These are phyloP conservation scores for Allium fistulosum DNA, from an alignment of 106 monocot genomes.

Conservation along the genomic window DNA sequence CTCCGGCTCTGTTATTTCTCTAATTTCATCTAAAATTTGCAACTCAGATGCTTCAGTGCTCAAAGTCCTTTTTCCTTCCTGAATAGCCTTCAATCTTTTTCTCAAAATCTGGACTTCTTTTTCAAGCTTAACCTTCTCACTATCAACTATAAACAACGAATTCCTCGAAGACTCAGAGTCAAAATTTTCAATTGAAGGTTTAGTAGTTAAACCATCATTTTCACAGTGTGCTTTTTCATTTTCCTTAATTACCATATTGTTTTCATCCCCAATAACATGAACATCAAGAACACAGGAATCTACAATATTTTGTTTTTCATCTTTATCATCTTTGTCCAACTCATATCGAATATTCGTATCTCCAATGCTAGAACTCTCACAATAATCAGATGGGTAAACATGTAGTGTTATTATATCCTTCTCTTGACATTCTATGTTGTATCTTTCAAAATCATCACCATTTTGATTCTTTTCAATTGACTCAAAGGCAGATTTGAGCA, in stretches of 20 bases:
- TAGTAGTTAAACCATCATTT: not conserved
- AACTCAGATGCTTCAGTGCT: conserved; percentile 35
- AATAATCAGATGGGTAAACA: conserved; percentile 7
- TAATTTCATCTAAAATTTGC: conserved; percentile 60
- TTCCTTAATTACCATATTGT: not conserved
- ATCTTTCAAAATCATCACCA: not conserved
- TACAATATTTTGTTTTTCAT: conserved; percentile 2
- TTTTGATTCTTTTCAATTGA: conserved; percentile 25
- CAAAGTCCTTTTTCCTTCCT: conserved; percentile 60
- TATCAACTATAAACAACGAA: conserved; percentile 41
- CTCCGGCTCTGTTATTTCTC: conserved; percentile 25
- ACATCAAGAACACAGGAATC: conserved; percentile 50
- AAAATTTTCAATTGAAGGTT: conserved; percentile 22
- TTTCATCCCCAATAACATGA: conserved; percentile 51
- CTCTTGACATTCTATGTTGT: conserved; percentile 33
- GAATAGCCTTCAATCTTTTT: conserved; percentile 54
- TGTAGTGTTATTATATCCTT: conserved; percentile 36
- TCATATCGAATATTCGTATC: too few relatives aligned
- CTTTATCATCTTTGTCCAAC: not conserved
- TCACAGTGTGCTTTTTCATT: conserved; percentile 9
- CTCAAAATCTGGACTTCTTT: conserved; percentile 60
- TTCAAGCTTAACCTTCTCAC: conserved; percentile 48
- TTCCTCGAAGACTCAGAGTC: conserved; percentile 24
- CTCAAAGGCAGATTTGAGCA: conserved; percentile 20
- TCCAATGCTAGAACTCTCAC: too few relatives aligned